Evolutionary conservation across 768 basidiomycete species (phyloP), one percentile per base, ranked within the genome.

Genomic region (Hypsizygus marmoreus): DNA sequence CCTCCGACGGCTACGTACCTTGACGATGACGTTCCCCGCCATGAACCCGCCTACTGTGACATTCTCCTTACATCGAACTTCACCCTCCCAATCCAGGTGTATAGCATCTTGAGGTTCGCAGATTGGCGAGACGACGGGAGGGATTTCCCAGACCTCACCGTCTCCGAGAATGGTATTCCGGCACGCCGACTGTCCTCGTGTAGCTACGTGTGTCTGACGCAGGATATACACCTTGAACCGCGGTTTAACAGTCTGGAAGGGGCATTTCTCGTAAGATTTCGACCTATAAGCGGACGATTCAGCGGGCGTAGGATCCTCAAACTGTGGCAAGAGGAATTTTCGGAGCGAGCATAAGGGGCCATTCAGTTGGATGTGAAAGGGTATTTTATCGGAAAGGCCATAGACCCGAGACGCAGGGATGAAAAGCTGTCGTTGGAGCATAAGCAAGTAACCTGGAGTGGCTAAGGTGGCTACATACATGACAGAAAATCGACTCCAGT

Each of bases 51-150:
- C 75, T 32, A 68, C 66, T 0, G 59, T 62, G 32, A 74, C 60
- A 31, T 73, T 65, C n/a, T 66, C 56, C 10, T 60, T 53, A 33
- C 69, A 65, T 22, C 56, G 57, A 11, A 84, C 49, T 44, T 77
- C 73, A 10, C 84, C 85, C 49, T 79, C 80, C 76, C 83, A 88
- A 51, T 86, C 82, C 2, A 86, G 63, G 50, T 74, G 66, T 25
- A 33, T 60, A 63, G 8, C 56, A 53, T 45, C 50, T 45, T 24
- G 50, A 47, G 23, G 52, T 48, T 32, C 46, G 28, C 30, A 47
- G 53, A 57, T 51, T 43, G 57, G 43, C 55, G 51, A 32, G 51
- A 63, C 45, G 13, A 61, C 57, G 11, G 76, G 71, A 0, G 77
- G 74, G 1, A 77, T 65, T n/a, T 74, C 68, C 32, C 66, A 61